These are phyloP conservation scores for Stevia rebaudiana DNA, from an alignment of 140 eudicot genomes.

Conservation along the genomic window DNA sequence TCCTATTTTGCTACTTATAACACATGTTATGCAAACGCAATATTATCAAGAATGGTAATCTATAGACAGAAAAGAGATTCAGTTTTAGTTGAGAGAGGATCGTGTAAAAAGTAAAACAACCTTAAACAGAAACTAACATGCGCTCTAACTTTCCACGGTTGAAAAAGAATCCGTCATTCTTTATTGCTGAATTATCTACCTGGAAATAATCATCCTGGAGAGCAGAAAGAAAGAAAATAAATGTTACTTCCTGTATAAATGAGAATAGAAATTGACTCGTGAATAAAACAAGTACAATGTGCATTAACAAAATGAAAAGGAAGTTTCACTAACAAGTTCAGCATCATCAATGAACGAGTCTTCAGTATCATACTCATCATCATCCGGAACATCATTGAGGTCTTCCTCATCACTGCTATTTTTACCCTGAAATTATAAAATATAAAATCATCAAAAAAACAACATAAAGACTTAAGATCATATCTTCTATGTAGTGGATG, in stretches of 20 bases:
- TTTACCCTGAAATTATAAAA: slow-evolving; percentile 56
- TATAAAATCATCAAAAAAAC: slow-evolving; percentile 15
- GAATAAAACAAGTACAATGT: not conserved
- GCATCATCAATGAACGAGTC: slow-evolving; percentile 97
- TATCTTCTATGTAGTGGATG: slow-evolving; percentile 4
- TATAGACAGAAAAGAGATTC: not conserved
- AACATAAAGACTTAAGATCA: slow-evolving; percentile 15
- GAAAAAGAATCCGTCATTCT: slow-evolving; percentile 97
- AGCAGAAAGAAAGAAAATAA: slow-evolving; percentile 11
- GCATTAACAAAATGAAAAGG: not conserved
- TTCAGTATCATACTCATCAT: slow-evolving; percentile 96
- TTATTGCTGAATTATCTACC: slow-evolving; percentile 93
- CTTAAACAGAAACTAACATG: slow-evolving; percentile 46
- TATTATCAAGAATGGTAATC: slow-evolving; percentile 5
- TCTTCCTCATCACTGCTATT: slow-evolving; percentile 96
- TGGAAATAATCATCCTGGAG: slow-evolving; percentile 93
- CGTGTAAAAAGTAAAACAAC: not conserved
- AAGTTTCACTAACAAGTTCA: slow-evolving; percentile 60
- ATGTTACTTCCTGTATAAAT: slow-evolving; percentile 2
- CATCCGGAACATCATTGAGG: slow-evolving; percentile 84
- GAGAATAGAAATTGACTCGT: not conserved
- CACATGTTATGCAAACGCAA: slow-evolving; percentile 12
- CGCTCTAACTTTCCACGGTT: slow-evolving; percentile 95
- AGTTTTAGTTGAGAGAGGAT: not conserved
- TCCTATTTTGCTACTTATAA: not conserved